Base-by-base conservation (phyloP, 208 protist genomes). In the Trypanosoma grayi region DNA sequence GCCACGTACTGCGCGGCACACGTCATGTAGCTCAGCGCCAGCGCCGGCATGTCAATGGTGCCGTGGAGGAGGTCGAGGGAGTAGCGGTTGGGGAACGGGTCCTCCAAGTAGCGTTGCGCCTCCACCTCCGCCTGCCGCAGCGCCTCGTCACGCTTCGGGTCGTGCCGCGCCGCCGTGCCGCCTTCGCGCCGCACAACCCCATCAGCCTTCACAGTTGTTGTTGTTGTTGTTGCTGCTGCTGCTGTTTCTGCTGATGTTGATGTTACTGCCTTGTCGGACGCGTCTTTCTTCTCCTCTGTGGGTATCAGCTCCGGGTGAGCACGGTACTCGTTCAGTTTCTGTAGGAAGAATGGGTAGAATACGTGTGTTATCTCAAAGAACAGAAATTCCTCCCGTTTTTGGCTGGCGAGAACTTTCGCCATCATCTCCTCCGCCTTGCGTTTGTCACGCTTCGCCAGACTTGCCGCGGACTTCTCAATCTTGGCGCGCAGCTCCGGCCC, bases 291-390 rank as follows among this genome's bases (percentile, higher is more conserved):
- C 9, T 61, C 57, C 2, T 66, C 60, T 4, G 44, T 60, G n/a
- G 73, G 79, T 11, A 79, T 68, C 27, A 83, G 44, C 68, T 87
- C 84, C 0, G 89, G 85, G 39, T 95, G 70, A n/a, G 77, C 59
- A 20, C 84, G 82, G 63, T 75, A 92, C 62, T 93, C 81, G 11
- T 83, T 85, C 54, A 95, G 70, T 52, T 85, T 80, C 56, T 79
- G 81, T n/a, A 95, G 68, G 54, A 92, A 95, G 66, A 90, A 95
- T 1, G 85, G 89, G 60, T 93, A 90, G 51, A 95, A 90, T n/a
- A 93, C 83, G 63, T 95, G 85, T 16, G 83, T 89, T 3, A 84
- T 74, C 48, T 90, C 82, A 40, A 87, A 77, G 55, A 81, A 95
- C 10, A 90, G 70, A 48, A 85, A 91, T 52, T 92, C 71, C 62